Conservation (phyloP, 148 eudicot genomes). For the Cornus florida region DNA sequence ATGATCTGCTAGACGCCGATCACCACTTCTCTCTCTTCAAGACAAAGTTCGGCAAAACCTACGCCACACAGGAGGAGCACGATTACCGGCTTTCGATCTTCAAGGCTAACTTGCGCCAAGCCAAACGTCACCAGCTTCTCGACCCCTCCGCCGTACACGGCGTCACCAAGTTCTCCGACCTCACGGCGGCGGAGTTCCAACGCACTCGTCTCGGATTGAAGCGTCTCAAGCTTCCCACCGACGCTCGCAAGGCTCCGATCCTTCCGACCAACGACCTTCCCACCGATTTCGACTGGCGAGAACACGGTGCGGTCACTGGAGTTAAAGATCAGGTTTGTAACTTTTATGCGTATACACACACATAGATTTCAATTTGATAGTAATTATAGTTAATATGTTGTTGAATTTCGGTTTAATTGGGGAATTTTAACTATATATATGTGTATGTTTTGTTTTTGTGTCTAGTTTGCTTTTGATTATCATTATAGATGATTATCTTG, state of each 20-base stretch:
- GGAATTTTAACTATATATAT: too few species aligned
- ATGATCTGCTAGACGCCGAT: slow-evolving; percentile 46
- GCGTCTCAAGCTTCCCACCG: slow-evolving; percentile 49
- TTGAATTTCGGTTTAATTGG: too few species aligned
- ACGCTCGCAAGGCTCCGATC: slow-evolving; percentile 71
- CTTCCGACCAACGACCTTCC: slow-evolving; percentile 72
- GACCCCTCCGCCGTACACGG: slow-evolving; percentile 89
- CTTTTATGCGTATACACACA: not conserved
- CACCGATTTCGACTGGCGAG: slow-evolving; percentile 77
- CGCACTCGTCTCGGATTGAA: slow-evolving; percentile 49
- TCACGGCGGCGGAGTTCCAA: slow-evolving; percentile 72
- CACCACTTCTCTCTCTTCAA: slow-evolving; percentile 80
- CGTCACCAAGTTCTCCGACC: slow-evolving; percentile 80
- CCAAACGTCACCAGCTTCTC: slow-evolving; percentile 61
- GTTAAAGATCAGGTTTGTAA: slow-evolving; percentile 72
- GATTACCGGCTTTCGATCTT: slow-evolving; percentile 58
- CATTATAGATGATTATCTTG: not conserved
- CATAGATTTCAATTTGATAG: too few species aligned
- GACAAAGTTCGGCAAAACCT: slow-evolving; percentile 49
- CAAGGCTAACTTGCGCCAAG: slow-evolving; percentile 73
- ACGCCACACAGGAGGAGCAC: slow-evolving; percentile 63
- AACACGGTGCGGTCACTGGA: slow-evolving; percentile 73
- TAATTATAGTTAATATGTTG: too few species aligned
- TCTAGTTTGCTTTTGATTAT: too few species aligned
- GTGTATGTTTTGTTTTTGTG: too few species aligned